Evolutionary conservation across 2,329 filamentous ascomycete species (phyloP).

Genomic region (Alternaria sp.): DNA sequence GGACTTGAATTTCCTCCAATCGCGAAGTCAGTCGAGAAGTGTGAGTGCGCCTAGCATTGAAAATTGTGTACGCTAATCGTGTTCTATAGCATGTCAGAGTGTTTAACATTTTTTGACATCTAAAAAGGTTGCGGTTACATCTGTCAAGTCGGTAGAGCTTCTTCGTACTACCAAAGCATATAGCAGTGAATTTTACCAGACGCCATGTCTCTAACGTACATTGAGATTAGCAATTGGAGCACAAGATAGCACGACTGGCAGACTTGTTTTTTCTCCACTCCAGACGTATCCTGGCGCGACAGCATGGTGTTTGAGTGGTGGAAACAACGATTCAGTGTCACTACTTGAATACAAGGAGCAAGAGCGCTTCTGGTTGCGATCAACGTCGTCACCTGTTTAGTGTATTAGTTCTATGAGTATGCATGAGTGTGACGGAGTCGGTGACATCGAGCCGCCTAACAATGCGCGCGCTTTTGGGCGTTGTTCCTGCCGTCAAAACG

Average conservation of each 20-base stretch:
- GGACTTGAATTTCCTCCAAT: constrained; percentile 13
- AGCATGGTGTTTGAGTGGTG: not conserved
- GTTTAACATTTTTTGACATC: not conserved
- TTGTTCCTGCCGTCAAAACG: not conserved
- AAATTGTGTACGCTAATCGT: not conserved
- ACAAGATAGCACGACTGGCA: not conserved
- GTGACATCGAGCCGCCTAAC: not conserved
- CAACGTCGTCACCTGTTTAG: not conserved
- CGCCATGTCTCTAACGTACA: not conserved
- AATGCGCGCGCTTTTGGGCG: not conserved
- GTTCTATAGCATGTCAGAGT: not conserved
- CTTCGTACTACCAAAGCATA: not conserved
- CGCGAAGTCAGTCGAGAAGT: not conserved
- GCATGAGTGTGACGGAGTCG: not conserved
- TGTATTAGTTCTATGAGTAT: constrained; percentile 1
- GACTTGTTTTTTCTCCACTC: not conserved
- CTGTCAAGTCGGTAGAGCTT: not conserved
- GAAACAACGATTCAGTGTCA: constrained; percentile 1
- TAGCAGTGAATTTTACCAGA: not conserved
- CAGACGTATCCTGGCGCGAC: not conserved
- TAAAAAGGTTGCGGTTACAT: not conserved
- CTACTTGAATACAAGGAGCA: not conserved
- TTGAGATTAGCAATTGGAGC: not conserved
- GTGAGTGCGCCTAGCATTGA: not conserved
- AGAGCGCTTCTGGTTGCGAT: constrained; percentile 3